These are phyloP conservation scores for Tuber magnatum DNA, from an alignment of 495 filamentous ascomycete species.

Conservation along the genomic window DNA sequence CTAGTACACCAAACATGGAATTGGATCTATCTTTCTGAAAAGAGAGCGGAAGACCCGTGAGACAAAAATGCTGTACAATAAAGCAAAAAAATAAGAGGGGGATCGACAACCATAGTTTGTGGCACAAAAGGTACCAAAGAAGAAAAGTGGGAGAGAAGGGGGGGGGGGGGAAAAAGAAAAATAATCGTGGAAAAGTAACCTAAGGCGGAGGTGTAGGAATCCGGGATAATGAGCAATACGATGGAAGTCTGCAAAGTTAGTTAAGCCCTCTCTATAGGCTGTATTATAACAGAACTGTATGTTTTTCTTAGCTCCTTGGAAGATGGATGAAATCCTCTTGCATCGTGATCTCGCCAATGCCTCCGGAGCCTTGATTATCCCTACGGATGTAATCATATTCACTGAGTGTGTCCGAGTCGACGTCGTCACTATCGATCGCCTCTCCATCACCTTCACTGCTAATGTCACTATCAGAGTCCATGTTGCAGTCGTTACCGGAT, in stretches of 20 bases:
- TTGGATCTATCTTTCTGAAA: not conserved
- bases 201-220: not conserved
- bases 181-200: not conserved
- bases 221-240: not conserved
- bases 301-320: conserved; percentile 6
- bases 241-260: not conserved
- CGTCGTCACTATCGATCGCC: conserved; percentile 71
- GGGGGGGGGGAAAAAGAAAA: not conserved
- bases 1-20: not conserved
- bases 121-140: not conserved
- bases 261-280: not conserved
- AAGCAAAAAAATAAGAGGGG: conserved; percentile 3
- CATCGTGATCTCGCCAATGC: conserved; percentile 49
- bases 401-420: conserved; percentile 80
- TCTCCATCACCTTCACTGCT: conserved; percentile 81
- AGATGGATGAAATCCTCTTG: conserved; percentile 66
- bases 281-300: conserved; percentile 32
- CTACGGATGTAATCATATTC: conserved; percentile 54
- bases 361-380: conserved; percentile 42
- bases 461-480: conserved; percentile 60
- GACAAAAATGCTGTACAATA: conserved; percentile 3
- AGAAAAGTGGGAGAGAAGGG: not conserved
- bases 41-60: not conserved
- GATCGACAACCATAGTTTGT: not conserved
- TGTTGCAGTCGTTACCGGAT: conserved; percentile 25